Percentiles rank a stretch among this genome's conserved stretches.
Evolutionary conservation across 1,284 basidiomycete species (phyloP).

Genomic region (Ganoderma lingzhi): DNA sequence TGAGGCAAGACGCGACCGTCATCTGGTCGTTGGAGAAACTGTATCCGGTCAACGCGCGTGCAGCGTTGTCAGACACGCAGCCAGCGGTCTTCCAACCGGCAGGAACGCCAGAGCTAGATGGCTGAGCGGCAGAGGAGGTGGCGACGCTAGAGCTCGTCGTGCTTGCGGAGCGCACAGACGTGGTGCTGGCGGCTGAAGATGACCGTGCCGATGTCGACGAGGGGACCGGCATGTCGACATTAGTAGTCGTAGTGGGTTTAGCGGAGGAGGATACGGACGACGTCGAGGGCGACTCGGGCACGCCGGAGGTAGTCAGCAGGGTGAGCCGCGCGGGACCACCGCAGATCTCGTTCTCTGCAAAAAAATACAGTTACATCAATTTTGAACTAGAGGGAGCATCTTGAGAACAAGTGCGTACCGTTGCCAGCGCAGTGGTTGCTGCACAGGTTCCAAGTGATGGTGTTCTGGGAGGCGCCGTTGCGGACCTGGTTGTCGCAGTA

Average conservation of each 20-base stretch:
- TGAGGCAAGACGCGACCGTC: constrained; percentile 26
- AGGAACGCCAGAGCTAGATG: constrained; percentile 1
- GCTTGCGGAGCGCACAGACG: constrained; percentile 22
- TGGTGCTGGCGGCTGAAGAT: constrained; percentile 17
- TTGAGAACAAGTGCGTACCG: constrained; percentile 28
- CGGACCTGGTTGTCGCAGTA: constrained; percentile 41
- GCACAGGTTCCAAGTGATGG: constrained; percentile 37
- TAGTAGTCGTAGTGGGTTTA: constrained; percentile 10
- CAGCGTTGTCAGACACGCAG: constrained; percentile 29
- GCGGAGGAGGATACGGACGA: constrained; percentile 14
- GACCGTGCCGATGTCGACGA: neutral
- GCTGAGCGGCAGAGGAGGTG: neutral
- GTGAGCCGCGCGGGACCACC: constrained; percentile 39
- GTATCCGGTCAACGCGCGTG: constrained; percentile 33
- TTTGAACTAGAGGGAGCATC: neutral
- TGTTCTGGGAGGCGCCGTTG: constrained; percentile 37
- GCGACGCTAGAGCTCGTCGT: constrained; percentile 20
- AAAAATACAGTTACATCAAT: neutral
- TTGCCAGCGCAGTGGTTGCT: constrained; percentile 38
- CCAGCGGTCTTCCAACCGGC: constrained; percentile 26
- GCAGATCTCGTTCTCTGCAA: constrained; percentile 34
- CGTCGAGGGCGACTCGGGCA: constrained; percentile 12
- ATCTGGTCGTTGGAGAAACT: constrained; percentile 29
- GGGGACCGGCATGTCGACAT: constrained; percentile 12
- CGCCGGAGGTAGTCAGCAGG: constrained; percentile 33